Evolutionary conservation across 202 grass and related monocot species (phyloP).

Genomic region (Elaeis oleifera): DNA sequence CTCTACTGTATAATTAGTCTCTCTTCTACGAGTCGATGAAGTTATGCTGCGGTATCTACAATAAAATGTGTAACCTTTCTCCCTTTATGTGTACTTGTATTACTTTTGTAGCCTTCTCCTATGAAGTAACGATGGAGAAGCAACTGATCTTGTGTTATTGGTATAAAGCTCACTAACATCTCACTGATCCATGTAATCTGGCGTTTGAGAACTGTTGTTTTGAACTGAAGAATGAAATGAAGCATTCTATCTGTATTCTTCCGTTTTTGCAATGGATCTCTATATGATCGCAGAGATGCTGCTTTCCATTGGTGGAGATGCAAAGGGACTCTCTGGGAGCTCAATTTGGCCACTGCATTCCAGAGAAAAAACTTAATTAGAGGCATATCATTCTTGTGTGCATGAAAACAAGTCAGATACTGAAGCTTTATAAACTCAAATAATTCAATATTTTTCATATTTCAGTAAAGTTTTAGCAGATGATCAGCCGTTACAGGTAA

Average conservation of each 20-base stretch:
- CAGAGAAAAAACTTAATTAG: too few relatives aligned
- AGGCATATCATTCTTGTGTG: too few relatives aligned
- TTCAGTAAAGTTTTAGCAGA: too few relatives aligned
- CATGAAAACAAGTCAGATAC: too few relatives aligned
- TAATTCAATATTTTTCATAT: too few relatives aligned
- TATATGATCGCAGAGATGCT: constrained; percentile 33
- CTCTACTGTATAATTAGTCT: constrained; percentile 1
- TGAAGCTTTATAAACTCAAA: too few relatives aligned
- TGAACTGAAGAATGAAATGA: neutral
- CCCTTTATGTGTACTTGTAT: neutral
- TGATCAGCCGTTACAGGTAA: too few relatives aligned
- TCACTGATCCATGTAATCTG: too few relatives aligned
- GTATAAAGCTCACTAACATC: too few relatives aligned
- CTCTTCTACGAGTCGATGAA: neutral
- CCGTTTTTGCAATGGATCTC: neutral
- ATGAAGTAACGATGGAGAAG: neutral
- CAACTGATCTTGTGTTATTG: neutral
- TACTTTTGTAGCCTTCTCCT: neutral
- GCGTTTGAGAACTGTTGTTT: too few relatives aligned
- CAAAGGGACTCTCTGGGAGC: constrained; percentile 37
- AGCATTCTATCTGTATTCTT: neutral
- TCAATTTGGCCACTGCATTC: constrained; percentile 27
- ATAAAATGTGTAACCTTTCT: neutral
- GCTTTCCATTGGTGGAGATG: constrained; percentile 10
- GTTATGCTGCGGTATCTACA: neutral